A percentile compares a stretch with the other conserved stretches of the same genome.
These are phyloP conservation scores for Gillenia trifoliata DNA, from an alignment of 306 rosid genomes.

Conservation along the genomic window DNA sequence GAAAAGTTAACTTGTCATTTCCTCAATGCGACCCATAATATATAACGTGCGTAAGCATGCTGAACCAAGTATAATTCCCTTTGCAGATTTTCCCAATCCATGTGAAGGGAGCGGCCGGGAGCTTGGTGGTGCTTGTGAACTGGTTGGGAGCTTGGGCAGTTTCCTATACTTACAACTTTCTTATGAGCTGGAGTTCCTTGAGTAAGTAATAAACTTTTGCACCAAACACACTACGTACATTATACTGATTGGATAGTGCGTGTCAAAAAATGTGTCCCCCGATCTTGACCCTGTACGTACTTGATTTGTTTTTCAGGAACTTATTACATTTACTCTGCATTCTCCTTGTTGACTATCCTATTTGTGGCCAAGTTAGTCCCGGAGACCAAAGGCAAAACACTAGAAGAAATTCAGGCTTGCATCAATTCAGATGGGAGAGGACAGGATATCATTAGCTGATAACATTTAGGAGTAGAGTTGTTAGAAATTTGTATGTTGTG, in stretches of 20 bases:
- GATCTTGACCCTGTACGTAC: background rate
- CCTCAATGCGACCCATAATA: too few relatives aligned
- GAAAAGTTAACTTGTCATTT: background rate
- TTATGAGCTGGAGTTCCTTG: conserved; percentile 72
- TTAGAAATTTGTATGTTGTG: background rate
- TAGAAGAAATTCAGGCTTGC: conserved; percentile 76
- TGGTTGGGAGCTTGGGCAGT: conserved; percentile 88
- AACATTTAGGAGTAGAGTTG: background rate
- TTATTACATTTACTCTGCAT: conserved; percentile 55
- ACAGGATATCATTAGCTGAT: conserved; percentile 4
- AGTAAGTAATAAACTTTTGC: conserved; percentile 28
- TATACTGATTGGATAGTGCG: background rate
- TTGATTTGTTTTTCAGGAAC: conserved; percentile 49
- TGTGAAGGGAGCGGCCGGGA: conserved; percentile 76
- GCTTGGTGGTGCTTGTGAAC: conserved; percentile 65
- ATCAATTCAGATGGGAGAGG: conserved; percentile 33
- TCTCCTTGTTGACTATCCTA: conserved; percentile 56
- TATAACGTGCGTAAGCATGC: background rate
- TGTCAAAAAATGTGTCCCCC: too few relatives aligned
- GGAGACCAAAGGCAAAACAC: conserved; percentile 92
- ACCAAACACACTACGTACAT: background rate
- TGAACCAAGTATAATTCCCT: background rate
- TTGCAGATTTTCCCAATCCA: conserved; percentile 74
- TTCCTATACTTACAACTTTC: conserved; percentile 75
- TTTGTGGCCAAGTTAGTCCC: conserved; percentile 74